Evolutionary conservation across 805 yeast genomes (phyloP).

Genomic region (Ogataea henricii): DNA sequence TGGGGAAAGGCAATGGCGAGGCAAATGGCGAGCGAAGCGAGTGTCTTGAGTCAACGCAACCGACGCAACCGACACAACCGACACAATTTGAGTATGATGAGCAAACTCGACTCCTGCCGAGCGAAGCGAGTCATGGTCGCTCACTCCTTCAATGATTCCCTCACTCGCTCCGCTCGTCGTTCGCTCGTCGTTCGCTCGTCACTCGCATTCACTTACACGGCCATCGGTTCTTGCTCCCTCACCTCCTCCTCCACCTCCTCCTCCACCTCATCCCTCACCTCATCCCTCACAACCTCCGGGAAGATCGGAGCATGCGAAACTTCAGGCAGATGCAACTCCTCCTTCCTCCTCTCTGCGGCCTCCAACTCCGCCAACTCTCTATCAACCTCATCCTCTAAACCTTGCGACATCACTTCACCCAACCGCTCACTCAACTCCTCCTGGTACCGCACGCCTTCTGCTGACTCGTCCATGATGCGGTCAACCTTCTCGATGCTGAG

Average conservation of each 20-base stretch:
- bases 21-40: too few relatives aligned
- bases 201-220: constrained; percentile 1
- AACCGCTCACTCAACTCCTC: constrained; percentile 65
- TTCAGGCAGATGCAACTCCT: constrained; percentile 17
- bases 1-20: too few relatives aligned
- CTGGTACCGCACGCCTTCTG: constrained; percentile 79
- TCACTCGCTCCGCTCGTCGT: not conserved
- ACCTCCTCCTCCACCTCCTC: constrained; percentile 21
- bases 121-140: too few relatives aligned
- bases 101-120: too few relatives aligned
- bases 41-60: too few relatives aligned
- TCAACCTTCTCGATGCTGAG: constrained; percentile 81
- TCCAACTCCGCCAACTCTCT: constrained; percentile 58
- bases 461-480: constrained; percentile 76
- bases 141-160: too few relatives aligned
- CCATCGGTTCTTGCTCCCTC: constrained; percentile 16
- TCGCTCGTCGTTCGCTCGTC: not conserved
- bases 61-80: too few relatives aligned
- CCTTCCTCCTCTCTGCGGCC: constrained; percentile 38
- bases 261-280: constrained; percentile 20
- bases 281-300: constrained; percentile 35
- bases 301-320: constrained; percentile 20
- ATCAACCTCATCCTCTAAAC: constrained; percentile 65
- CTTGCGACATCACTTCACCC: constrained; percentile 42
- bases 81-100: too few relatives aligned